Percentiles rank a stretch among this genome's conserved stretches.
phyloP scores from a whole-genome alignment of 2,329 filamentous ascomycete species.

The Colletotrichum graminicola region DNA sequence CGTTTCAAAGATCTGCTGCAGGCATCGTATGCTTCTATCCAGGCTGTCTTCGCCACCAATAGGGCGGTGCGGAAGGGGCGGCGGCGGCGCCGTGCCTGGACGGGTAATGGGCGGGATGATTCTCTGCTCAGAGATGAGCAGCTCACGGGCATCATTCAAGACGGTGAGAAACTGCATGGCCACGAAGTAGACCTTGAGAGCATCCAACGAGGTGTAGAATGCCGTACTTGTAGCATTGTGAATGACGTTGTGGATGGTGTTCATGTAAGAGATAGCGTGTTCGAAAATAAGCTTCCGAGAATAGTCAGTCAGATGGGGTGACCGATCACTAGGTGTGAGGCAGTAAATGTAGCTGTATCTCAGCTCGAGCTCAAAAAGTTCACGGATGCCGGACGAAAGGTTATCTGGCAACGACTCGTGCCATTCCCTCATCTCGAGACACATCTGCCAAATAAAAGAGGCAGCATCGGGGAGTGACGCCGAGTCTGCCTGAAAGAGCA shows the following conservation, averaged over 20 bases:
- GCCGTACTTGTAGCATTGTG: conserved; percentile 69
- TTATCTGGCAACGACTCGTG: conserved; percentile 78
- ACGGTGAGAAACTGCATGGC: conserved; percentile 73
- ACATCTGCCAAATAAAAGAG: conserved; percentile 81
- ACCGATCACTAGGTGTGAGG: conserved; percentile 81
- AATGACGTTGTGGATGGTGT: conserved; percentile 77
- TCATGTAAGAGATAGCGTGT: conserved; percentile 84
- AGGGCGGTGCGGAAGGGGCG: conserved; percentile 64
- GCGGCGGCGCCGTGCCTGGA: conserved; percentile 62
- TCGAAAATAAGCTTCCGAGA: conserved; percentile 87
- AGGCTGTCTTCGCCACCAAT: conserved; percentile 62
- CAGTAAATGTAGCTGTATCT: conserved; percentile 94
- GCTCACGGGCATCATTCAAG: conserved; percentile 64
- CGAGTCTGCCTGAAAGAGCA: conserved; percentile 83
- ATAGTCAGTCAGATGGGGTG: conserved; percentile 80
- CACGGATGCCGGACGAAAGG: conserved; percentile 73
- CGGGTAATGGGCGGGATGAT: conserved; percentile 59
- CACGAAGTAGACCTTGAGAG: conserved; percentile 84
- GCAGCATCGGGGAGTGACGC: conserved; percentile 76
- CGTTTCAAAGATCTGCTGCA: conserved; percentile 66
- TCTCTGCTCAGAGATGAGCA: conserved; percentile 64
- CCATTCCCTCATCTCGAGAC: conserved; percentile 84
- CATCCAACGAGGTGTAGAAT: conserved; percentile 89
- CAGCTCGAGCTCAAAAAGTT: conserved; percentile 88
- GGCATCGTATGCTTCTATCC: conserved; percentile 66